Evolutionary conservation across 2,329 filamentous ascomycete genomes (phyloP), one percentile per base, ranked within the genome.

Genomic region (Huntiella bhutanensis): DNA sequence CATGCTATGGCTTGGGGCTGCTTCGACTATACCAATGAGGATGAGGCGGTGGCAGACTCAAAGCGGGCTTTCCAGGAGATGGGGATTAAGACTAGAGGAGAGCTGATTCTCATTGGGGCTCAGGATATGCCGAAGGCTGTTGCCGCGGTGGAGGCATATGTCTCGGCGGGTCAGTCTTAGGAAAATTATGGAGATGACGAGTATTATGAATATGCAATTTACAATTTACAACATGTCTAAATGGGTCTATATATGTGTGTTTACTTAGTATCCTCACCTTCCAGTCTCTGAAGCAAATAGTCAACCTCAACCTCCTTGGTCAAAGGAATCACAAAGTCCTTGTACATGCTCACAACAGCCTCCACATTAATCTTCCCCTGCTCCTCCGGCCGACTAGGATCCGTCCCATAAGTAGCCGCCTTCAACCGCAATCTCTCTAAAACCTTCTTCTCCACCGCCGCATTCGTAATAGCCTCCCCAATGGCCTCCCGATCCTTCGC

Each of bases 261-360:
- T 13, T 13, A 37, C n/a, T 7, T 11, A 37, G 35, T 37, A 45
- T 55, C 48, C 37, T 53, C 56, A 52, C 58, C 59, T 46, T 75
- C 74, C 46, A 98, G 66, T 52, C 91, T 74, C 63, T 96, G 85
- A 84, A 98, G 93, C 54, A 98, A 68, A 60, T 98, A 98, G 56
- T 98, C 91, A 7, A 98, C 86, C 68, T 98, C 91, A 36, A 98
- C 88, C 52, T 86, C 81, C 63, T 98, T 98, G n/a, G 91, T 98
- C 60, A 96, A 64, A 0, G 91, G 91, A 55, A 98, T 98, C 51
- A 98, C 87, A 63, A 82, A 83, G 60, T 94, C 75, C 70, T 77
- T 76, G 65, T 94, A 94, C 80, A 93, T 88, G 52, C 72, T 70
- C 44, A 93, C 84, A 17, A 94, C 85, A 1, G 87, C 87, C 51